Base-by-base conservation (phyloP, 2,329 filamentous ascomycete species). In the Pseudogymnoascus sp. region DNA sequence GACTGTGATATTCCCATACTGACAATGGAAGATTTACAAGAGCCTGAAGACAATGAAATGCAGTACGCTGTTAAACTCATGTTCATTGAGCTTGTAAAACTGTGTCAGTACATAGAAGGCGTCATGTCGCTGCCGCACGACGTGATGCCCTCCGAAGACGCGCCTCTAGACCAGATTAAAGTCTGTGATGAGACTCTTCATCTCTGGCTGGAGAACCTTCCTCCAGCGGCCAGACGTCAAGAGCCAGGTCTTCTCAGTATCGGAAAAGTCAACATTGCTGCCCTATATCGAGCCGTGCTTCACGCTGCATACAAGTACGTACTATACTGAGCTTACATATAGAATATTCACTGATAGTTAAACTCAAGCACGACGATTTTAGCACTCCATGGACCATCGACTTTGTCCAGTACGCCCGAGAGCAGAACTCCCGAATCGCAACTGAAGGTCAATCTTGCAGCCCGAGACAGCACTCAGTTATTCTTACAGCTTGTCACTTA, bases 71-170 rank as follows among this genome's bases (percentile, higher is more conserved):
- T 69, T 25, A 69, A 69, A 36, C 62, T 45, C 1, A 64, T 67
- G 14, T 69, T 69, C 36, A 61, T 68, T 23, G 67, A 69, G 14
- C 68, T 69, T 63, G 63, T 67, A 4, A 67, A 64, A 61, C 67
- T 69, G 16, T 69, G 67, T 25, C 66, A 69, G 41, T 66, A 66
- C 51, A 68, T 69, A 62, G 68, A 69, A 39, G 66, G 65, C 14
- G 65, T 69, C 10, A 25, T 69, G 10, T 68, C 66, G 3, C 64
- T 68, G 3, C 62, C 19, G 1, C 54, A 69, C 19, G 14, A 37
- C 13, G 14, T 37, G 36, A 37, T 37, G 36, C 36, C 36, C 13
- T 37, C 36, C 36, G 36, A 13, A 14, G 36, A 37, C 36, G 36
- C 36, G 36, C 36, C 36, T 37, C 36, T 6, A 37, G 36, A 37